Conservation (phyloP, 306 rosid species). For the Prosopis cineraria region DNA sequence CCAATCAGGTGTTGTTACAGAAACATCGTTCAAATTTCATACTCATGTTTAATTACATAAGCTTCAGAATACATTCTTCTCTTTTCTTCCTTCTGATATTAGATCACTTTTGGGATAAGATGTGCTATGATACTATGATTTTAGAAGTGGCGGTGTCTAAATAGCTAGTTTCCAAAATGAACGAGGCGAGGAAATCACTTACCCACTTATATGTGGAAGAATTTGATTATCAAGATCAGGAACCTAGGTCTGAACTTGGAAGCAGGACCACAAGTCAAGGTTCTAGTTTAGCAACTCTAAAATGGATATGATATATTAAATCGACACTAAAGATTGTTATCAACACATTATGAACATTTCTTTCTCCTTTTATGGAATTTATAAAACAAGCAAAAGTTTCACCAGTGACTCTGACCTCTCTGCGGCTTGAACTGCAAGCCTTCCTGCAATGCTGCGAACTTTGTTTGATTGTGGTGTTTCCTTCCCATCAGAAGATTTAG, state of each 20-base stretch:
- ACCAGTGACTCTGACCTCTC: constrained; percentile 51
- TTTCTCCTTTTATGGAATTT: constrained; percentile 14
- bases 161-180: constrained; percentile 3
- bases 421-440: constrained; percentile 83
- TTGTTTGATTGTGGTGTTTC: constrained; percentile 90
- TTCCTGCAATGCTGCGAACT: constrained; percentile 78
- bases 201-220: background rate
- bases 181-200: constrained; percentile 3
- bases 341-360: constrained; percentile 15
- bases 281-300: constrained; percentile 27
- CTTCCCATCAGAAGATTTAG: constrained; percentile 73
- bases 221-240: background rate
- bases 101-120: constrained; percentile 11
- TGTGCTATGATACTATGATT: background rate
- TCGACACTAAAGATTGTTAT: constrained; percentile 25
- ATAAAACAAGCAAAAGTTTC: constrained; percentile 6
- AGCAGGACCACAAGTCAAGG: constrained; percentile 2
- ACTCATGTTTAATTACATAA: constrained; percentile 11
- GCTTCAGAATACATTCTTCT: background rate
- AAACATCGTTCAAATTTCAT: constrained; percentile 17
- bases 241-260: background rate
- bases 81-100: background rate
- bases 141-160: background rate
- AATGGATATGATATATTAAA: constrained; percentile 1
- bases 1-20: background rate